Evolutionary conservation across 208 protist genomes (phyloP).

Genomic region (Phytomonas sp.): DNA sequence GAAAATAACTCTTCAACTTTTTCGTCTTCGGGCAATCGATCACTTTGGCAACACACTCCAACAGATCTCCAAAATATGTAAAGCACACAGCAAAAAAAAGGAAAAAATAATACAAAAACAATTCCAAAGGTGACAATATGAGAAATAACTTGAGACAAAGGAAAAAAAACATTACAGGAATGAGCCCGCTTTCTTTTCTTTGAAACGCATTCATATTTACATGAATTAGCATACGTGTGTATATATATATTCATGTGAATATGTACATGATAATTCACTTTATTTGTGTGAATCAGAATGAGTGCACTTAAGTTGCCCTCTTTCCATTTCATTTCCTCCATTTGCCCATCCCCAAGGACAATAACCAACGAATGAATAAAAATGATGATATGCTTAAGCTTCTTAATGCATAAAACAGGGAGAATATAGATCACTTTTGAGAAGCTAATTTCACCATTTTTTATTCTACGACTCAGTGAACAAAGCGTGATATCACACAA

Average conservation of each 20-base stretch:
- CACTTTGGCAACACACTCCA: background rate
- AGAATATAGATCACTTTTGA: background rate
- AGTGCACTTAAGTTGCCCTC: background rate
- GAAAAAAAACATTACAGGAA: constrained; percentile 9
- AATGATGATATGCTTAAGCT: background rate
- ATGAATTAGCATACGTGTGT: background rate
- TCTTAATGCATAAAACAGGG: background rate
- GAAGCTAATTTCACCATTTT: background rate
- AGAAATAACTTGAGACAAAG: constrained; percentile 12
- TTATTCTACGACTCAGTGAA: background rate
- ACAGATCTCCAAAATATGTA: constrained; percentile 6
- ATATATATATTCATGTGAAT: constrained; percentile 16
- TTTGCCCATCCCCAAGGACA: background rate
- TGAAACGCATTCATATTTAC: background rate
- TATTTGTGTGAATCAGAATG: background rate
- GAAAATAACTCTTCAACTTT: no score
- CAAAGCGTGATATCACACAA: background rate
- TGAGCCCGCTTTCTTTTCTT: background rate
- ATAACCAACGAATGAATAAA: background rate
- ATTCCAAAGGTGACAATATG: constrained; percentile 8
- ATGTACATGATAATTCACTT: background rate
- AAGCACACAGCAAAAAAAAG: constrained; percentile 8
- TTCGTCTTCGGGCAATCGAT: background rate
- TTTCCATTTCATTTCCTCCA: background rate
- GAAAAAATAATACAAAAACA: constrained; percentile 7